A percentile compares a stretch with the other conserved stretches of the same genome.
Conservation (phyloP, 768 basidiomycete species). For the Termitomyces sp. region DNA sequence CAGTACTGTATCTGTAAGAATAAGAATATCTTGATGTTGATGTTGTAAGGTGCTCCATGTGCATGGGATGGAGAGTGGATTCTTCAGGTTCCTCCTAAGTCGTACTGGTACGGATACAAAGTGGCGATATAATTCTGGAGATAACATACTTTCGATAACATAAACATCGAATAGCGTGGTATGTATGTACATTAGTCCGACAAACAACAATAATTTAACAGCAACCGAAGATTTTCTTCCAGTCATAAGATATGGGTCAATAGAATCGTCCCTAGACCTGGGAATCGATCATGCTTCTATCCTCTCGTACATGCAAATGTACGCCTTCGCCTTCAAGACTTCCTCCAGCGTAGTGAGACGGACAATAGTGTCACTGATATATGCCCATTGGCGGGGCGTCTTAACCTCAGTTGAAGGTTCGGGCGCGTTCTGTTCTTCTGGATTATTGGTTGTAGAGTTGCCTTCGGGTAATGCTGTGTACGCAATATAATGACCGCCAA, state of each 20-base stretch:
- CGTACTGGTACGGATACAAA: neutral
- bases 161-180: neutral
- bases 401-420: slow-evolving; percentile 8
- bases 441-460: slow-evolving; percentile 8
- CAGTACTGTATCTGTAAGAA: neutral
- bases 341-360: slow-evolving; percentile 79
- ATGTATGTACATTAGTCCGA: too few species aligned
- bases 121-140: neutral
- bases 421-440: slow-evolving; percentile 3
- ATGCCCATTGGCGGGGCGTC: slow-evolving; percentile 74
- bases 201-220: neutral
- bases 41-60: neutral
- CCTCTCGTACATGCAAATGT: slow-evolving; percentile 90
- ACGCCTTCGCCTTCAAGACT: slow-evolving; percentile 88
- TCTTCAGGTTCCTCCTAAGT: neutral
- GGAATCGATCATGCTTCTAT: slow-evolving; percentile 32
- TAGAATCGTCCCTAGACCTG: neutral
- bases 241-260: neutral
- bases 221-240: neutral
- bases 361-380: slow-evolving; percentile 89
- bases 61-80: neutral
- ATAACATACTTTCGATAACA: neutral
- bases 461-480: slow-evolving; percentile 69
- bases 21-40: neutral
- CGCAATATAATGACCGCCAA: slow-evolving; percentile 88